Conservation (phyloP, 495 filamentous ascomycete species). For the Talaromyces nanjingensis region DNA sequence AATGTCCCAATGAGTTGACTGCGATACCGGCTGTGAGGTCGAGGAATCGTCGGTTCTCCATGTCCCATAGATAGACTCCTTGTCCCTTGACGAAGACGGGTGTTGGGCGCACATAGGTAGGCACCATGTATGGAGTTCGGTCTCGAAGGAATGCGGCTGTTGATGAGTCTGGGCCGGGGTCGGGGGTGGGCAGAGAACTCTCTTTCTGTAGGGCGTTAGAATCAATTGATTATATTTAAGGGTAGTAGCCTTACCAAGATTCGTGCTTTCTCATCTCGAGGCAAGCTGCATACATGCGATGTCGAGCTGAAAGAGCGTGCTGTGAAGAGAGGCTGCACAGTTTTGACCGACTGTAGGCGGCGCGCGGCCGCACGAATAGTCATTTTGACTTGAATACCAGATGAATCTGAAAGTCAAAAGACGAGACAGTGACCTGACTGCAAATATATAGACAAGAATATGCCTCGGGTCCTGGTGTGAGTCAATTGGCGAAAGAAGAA, state of each 20-base stretch:
- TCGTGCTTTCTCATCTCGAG: constrained; percentile 6
- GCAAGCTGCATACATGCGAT: background rate
- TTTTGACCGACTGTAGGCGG: constrained; percentile 23
- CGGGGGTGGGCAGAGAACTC: constrained; percentile 60
- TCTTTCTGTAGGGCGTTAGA: constrained; percentile 44
- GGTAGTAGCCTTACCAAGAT: background rate
- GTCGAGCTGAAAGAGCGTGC: constrained; percentile 11
- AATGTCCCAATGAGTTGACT: constrained; percentile 87
- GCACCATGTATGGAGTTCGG: constrained; percentile 80
- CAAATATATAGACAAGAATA: background rate
- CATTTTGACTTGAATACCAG: background rate
- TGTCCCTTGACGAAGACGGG: constrained; percentile 82
- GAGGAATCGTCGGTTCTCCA: constrained; percentile 81
- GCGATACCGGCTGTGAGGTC: constrained; percentile 96
- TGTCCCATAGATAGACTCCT: constrained; percentile 82
- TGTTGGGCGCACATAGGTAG: constrained; percentile 87
- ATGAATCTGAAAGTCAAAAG: no score
- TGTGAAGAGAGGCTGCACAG: background rate
- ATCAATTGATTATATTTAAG: background rate
- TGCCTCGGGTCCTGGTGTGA: background rate
- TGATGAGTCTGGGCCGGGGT: constrained; percentile 70
- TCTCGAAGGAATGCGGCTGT: constrained; percentile 67
- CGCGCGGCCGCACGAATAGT: constrained; percentile 32
- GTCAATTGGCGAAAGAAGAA: constrained; percentile 10
- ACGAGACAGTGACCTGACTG: background rate